Evolutionary conservation across 768 basidiomycete species (phyloP), one percentile per base, ranked within the genome.

Genomic region (Calocera viscosa): DNA sequence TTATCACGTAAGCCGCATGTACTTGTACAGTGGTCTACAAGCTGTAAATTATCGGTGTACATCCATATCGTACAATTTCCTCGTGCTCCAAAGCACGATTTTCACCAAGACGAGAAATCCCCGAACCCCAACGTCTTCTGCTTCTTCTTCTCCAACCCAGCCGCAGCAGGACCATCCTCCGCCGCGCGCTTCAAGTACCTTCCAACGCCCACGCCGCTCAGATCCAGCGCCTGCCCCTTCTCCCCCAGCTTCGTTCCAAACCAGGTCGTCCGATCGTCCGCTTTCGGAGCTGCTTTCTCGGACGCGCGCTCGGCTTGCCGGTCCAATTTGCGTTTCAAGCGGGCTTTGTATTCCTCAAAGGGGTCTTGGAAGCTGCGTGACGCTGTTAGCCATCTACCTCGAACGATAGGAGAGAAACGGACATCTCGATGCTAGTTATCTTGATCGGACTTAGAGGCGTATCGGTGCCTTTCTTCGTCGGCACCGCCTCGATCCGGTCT

Each of bases 381-480:
- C 17, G 39, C 66, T 33, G 70, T 47, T 70, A 68, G 16, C 67
- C 47, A 67, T 35, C 19, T 22, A n/a, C 19, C 26, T 5, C 49
- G 32, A 30, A 11, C 33, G 53, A 64, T 0, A 65, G 35, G 12
- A 35, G 49, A 12, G 16, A 35, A 17, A 80, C 88, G 41, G 70
- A 94, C 93, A 97, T 92, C 28, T 90, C 78, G 38, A 96, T 81
- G 72, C 92, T 87, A 1, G 87, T 88, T 67, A 97, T 95, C 67
- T 83, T 83, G 65, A 98, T 86, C 12, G 87, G 84, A 74, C 92
- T 95, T 10, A 85, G 82, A 8, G 94, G 93, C 64, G 91, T 84
- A 65, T 97, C 92, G 0, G 91, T 90, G 17, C 90, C 91, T 17
- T 87, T 84, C 76, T 94, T 90, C 47, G 86, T 78, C 1, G 91